Evolutionary conservation across 1,284 basidiomycete genomes (phyloP).

Genomic region (Cryptococcus depauperatus): DNA sequence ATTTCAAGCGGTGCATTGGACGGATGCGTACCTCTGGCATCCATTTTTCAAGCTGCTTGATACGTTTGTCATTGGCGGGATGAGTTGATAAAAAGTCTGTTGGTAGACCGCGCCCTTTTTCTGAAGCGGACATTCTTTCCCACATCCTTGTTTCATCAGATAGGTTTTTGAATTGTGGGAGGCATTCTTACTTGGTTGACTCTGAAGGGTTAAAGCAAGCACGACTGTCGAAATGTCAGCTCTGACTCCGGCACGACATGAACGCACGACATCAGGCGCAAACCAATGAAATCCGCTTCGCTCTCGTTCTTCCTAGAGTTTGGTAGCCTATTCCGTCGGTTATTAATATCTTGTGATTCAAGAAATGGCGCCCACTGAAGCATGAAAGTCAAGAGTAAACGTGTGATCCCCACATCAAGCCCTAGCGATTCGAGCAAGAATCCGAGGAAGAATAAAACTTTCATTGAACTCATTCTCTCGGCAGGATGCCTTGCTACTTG

Average conservation of each 20-base stretch:
- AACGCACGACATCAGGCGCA: constrained; percentile 56
- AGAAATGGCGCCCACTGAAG: constrained; percentile 46
- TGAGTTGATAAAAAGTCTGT: constrained; percentile 55
- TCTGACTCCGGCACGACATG: background rate
- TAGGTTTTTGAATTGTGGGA: background rate
- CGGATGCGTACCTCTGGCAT: constrained; percentile 31
- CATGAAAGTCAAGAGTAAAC: constrained; percentile 51
- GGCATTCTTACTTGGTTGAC: constrained; percentile 46
- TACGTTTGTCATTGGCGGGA: constrained; percentile 60
- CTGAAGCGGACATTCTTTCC: constrained; percentile 53
- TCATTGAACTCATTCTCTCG: constrained; percentile 58
- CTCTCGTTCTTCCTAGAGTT: constrained; percentile 73
- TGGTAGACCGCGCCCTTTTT: constrained; percentile 39
- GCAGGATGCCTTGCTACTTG: constrained; percentile 71
- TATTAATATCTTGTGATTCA: background rate
- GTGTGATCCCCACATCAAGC: constrained; percentile 52
- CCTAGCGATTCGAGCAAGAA: constrained; percentile 54
- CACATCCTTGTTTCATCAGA: constrained; percentile 54
- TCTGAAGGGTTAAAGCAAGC: constrained; percentile 46
- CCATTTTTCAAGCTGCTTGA: constrained; percentile 47
- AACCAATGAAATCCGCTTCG: constrained; percentile 74
- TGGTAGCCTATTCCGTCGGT: constrained; percentile 51
- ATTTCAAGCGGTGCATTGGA: too few species aligned
- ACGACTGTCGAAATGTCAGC: constrained; percentile 11
- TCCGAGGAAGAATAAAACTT: constrained; percentile 52